A percentile compares a stretch with the other conserved stretches of the same genome.
Conservation (phyloP, 2,329 filamentous ascomycete species). For the Tolypocladium tundrense region DNA sequence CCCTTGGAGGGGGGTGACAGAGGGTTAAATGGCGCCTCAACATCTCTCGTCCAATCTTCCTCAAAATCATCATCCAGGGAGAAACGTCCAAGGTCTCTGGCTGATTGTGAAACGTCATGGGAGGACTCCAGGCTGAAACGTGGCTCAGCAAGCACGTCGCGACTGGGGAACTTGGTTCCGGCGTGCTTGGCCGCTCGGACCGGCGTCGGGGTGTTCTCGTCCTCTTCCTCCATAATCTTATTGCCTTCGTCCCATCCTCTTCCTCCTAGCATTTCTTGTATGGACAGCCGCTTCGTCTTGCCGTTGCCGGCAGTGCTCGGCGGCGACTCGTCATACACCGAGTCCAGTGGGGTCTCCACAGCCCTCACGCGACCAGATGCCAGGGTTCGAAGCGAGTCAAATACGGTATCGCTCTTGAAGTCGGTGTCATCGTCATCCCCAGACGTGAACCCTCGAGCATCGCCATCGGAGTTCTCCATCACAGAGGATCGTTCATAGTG, state of each 20-base stretch:
- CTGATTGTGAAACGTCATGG: constrained; percentile 20
- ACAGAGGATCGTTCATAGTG: constrained; percentile 39
- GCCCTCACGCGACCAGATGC: constrained; percentile 57
- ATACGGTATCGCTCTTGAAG: constrained; percentile 66
- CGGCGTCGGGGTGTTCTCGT: constrained; percentile 46
- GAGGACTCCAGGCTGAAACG: constrained; percentile 19
- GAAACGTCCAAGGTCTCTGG: constrained; percentile 35
- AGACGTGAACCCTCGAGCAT: constrained; percentile 52
- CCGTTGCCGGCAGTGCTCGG: constrained; percentile 43
- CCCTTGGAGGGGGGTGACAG: constrained; percentile 44
- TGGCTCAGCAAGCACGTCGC: constrained; percentile 7
- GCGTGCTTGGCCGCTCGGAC: constrained; percentile 26
- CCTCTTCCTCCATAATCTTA: constrained; percentile 54
- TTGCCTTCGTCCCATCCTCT: constrained; percentile 43
- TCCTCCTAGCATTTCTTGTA: constrained; percentile 48
- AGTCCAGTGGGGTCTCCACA: constrained; percentile 63
- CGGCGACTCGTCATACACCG: constrained; percentile 72
- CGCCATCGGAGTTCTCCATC: constrained; percentile 59
- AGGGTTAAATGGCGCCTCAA: constrained; percentile 42
- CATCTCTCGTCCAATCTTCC: constrained; percentile 50
- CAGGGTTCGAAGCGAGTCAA: constrained; percentile 64
- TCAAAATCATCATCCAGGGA: constrained; percentile 54
- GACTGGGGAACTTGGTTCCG: constrained; percentile 7
- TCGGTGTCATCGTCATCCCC: constrained; percentile 71
- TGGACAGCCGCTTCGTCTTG: constrained; percentile 45